These are phyloP conservation scores for Phlebiopsis flavidoalba DNA, from an alignment of 768 basidiomycete species.

Conservation along the genomic window DNA sequence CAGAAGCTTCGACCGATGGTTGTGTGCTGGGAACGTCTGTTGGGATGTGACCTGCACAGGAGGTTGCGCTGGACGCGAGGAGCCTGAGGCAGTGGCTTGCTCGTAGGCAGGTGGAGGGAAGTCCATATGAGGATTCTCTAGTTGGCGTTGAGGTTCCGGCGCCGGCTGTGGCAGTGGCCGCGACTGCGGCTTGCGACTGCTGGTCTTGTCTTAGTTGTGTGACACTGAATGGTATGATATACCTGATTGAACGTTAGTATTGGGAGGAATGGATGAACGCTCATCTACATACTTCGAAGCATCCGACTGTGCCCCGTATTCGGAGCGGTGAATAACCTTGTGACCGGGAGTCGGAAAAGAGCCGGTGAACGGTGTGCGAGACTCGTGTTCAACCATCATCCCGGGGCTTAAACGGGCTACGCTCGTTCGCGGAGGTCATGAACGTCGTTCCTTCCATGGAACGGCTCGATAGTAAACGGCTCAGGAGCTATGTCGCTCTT, in stretches of 20 bases:
- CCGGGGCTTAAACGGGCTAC: not conserved
- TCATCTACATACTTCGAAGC: not conserved
- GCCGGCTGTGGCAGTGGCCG: no score
- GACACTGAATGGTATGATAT: not conserved
- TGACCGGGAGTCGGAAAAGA: not conserved
- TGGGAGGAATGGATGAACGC: not conserved
- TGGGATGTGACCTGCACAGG: no score
- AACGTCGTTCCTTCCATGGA: not conserved
- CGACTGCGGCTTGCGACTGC: no score
- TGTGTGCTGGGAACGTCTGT: no score
- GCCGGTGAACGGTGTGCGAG: not conserved
- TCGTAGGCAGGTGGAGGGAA: conserved; percentile 1
- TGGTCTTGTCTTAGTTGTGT: not conserved
- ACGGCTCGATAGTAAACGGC: not conserved
- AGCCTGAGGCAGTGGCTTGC: not conserved
- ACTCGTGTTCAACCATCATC: not conserved
- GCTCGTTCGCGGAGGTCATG: not conserved
- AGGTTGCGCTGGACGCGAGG: not conserved
- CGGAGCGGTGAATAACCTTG: not conserved
- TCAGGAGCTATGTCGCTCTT: not conserved
- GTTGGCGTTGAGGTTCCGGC: not conserved
- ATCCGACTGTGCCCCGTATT: not conserved
- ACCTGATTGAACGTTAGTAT: not conserved
- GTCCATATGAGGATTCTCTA: not conserved
- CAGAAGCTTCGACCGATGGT: no score